These are phyloP conservation scores for Heritiera littoralis DNA, from an alignment of 345 rosid species.

Conservation along the genomic window DNA sequence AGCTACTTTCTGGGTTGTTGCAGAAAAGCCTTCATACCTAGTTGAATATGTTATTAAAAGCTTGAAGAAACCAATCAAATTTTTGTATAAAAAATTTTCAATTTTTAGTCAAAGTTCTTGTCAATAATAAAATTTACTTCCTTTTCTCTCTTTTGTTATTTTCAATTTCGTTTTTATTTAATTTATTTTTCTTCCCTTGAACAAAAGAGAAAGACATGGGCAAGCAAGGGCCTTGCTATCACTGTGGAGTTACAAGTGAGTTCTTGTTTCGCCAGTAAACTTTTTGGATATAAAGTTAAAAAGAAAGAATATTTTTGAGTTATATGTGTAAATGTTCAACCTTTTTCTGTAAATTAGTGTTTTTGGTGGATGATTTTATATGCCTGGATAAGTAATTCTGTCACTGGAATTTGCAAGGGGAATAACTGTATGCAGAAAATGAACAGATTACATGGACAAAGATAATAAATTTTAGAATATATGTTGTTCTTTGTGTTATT, in stretches of 20 bases:
- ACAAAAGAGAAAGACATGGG: constrained; percentile 55
- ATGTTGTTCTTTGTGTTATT: constrained; percentile 28
- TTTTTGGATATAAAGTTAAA: not conserved
- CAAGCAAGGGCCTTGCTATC: constrained; percentile 87
- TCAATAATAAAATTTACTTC: constrained; percentile 20
- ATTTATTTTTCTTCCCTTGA: constrained; percentile 29
- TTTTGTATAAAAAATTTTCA: constrained; percentile 15
- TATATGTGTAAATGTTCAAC: constrained; percentile 2
- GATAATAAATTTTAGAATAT: constrained; percentile 25
- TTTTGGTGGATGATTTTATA: constrained; percentile 16
- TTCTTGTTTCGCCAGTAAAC: constrained; percentile 50
- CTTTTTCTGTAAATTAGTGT: constrained; percentile 3
- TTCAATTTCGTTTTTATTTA: constrained; percentile 13
- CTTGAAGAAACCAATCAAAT: constrained; percentile 29
- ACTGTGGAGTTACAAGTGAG: constrained; percentile 95
- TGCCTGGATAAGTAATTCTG: constrained; percentile 8
- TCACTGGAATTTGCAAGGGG: constrained; percentile 14
- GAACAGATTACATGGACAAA: constrained; percentile 23
- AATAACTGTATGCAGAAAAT: constrained; percentile 23
- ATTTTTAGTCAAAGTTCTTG: constrained; percentile 26
- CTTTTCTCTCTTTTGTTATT: not conserved
- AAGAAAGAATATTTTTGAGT: constrained; percentile 10
- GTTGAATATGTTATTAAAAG: constrained; percentile 27
- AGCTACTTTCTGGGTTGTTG: constrained; percentile 44
- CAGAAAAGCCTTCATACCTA: constrained; percentile 34